A percentile compares a stretch with the other conserved stretches of the same genome.
These are phyloP conservation scores for Dendrocalamus latiflorus DNA, from an alignment of 202 grass and related monocot genomes.

Conservation along the genomic window DNA sequence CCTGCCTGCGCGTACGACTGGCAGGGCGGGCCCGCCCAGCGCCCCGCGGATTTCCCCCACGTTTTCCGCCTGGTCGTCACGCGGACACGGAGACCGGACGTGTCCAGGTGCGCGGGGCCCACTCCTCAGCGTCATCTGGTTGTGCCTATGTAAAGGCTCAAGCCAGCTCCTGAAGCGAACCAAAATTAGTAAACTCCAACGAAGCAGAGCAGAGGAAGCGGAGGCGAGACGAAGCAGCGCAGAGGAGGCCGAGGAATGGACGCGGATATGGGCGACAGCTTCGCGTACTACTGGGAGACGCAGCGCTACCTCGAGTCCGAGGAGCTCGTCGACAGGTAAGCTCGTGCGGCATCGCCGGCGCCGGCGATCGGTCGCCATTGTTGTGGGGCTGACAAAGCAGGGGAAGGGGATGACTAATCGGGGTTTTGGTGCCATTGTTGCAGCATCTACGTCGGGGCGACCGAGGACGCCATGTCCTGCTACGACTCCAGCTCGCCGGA, in stretches of 20 bases:
- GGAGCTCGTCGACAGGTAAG: slow-evolving; percentile 59
- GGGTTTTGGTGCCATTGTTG: background rate
- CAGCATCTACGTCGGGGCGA: slow-evolving; percentile 41
- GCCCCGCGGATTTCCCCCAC: background rate
- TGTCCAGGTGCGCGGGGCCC: background rate
- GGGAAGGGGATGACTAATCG: background rate
- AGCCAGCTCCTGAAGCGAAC: background rate
- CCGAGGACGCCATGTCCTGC: slow-evolving; percentile 49
- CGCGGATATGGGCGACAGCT: slow-evolving; percentile 49
- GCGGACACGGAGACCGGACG: slow-evolving; percentile 29
- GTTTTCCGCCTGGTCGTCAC: slow-evolving; percentile 38
- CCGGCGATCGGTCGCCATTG: background rate
- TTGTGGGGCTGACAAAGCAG: background rate
- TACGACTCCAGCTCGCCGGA: slow-evolving; percentile 79
- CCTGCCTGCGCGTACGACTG: no score
- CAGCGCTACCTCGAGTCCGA: slow-evolving; percentile 51
- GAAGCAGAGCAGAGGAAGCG: background rate
- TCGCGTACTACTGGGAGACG: slow-evolving; percentile 76
- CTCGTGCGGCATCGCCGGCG: background rate
- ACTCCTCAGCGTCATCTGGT: background rate
- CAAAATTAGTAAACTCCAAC: background rate
- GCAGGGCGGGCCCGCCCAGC: no score
- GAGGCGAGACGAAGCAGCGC: background rate
- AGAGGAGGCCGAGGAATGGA: slow-evolving; percentile 5
- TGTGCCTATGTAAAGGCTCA: slow-evolving; percentile 31